Conservation (phyloP, 2,329 filamentous ascomycete genomes). For the Xylaria sp. region DNA sequence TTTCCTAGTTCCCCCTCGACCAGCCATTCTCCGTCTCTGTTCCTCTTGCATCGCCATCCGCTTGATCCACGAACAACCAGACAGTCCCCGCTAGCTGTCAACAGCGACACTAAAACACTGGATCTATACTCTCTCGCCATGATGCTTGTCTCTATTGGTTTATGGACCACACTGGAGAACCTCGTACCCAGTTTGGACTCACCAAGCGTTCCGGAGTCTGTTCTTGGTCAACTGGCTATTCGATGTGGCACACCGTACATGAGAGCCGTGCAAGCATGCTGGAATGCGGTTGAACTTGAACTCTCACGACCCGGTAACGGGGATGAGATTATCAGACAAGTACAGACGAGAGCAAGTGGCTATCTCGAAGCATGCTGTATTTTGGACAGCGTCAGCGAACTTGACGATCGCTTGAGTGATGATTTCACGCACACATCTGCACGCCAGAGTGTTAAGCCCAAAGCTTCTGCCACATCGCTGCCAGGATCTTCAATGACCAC, state of each 20-base stretch:
- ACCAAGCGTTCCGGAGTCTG: slow-evolving; percentile 68
- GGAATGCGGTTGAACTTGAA: slow-evolving; percentile 75
- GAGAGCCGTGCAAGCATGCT: slow-evolving; percentile 78
- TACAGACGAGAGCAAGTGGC: slow-evolving; percentile 66
- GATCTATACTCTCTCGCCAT: slow-evolving; percentile 81
- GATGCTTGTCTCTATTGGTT: slow-evolving; percentile 77
- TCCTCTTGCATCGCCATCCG: slow-evolving; percentile 72
- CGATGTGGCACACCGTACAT: slow-evolving; percentile 80
- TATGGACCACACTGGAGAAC: slow-evolving; percentile 76
- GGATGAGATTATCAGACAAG: slow-evolving; percentile 63
- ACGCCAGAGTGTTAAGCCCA: slow-evolving; percentile 20
- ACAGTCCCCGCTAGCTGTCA: slow-evolving; percentile 60
- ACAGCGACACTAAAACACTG: slow-evolving; percentile 66
- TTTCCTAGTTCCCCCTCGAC: slow-evolving; percentile 65
- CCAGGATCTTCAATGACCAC: slow-evolving; percentile 38
- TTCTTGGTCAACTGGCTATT: slow-evolving; percentile 70
- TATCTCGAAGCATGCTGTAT: slow-evolving; percentile 72
- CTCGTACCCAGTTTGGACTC: slow-evolving; percentile 59
- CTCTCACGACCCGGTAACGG: slow-evolving; percentile 58
- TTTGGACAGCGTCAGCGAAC: slow-evolving; percentile 67
- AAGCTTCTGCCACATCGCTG: slow-evolving; percentile 24
- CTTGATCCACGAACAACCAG: slow-evolving; percentile 66
- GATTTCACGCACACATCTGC: slow-evolving; percentile 50
- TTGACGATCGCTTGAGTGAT: slow-evolving; percentile 64
- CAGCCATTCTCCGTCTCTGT: slow-evolving; percentile 46